A percentile compares a stretch with the other conserved stretches of the same genome.
Conservation (phyloP, 2,329 filamentous ascomycete genomes). For the Pyrenochaeta sp. region DNA sequence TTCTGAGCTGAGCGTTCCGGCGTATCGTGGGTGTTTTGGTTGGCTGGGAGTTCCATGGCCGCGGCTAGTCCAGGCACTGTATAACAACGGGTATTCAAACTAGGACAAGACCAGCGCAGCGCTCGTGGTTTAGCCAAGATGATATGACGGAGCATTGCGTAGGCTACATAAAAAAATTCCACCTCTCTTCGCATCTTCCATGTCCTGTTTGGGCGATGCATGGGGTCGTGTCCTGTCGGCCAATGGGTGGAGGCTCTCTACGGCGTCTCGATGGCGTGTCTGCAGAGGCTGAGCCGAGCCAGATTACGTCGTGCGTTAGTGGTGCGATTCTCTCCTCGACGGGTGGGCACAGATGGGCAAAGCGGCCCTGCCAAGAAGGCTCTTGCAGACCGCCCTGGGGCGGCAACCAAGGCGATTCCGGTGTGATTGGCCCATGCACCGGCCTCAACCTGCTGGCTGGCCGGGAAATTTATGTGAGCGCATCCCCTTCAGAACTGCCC, state of each 20-base stretch:
- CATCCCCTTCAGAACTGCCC: slow-evolving; percentile 15
- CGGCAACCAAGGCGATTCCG: slow-evolving; percentile 14
- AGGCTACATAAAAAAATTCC: slow-evolving; percentile 1
- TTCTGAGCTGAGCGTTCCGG: slow-evolving; percentile 8
- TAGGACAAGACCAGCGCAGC: background rate
- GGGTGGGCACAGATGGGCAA: slow-evolving; percentile 19
- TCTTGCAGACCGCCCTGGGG: slow-evolving; percentile 23
- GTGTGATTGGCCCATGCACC: slow-evolving; percentile 31
- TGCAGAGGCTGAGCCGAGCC: slow-evolving; percentile 7
- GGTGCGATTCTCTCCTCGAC: slow-evolving; percentile 29
- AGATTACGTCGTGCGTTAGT: slow-evolving; percentile 32
- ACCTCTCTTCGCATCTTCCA: background rate
- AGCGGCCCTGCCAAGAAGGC: slow-evolving; percentile 31
- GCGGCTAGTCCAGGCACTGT: slow-evolving; percentile 9
- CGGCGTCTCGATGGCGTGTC: slow-evolving; percentile 20
- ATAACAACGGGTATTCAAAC: slow-evolving; percentile 16
- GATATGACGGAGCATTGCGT: background rate
- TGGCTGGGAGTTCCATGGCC: slow-evolving; percentile 18
- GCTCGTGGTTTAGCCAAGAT: too few species aligned
- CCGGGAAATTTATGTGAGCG: slow-evolving; percentile 40
- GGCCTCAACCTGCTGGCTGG: slow-evolving; percentile 6
- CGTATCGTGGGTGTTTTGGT: slow-evolving; percentile 19
- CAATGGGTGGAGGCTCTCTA: slow-evolving; percentile 33
- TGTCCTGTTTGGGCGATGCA: slow-evolving; percentile 1
- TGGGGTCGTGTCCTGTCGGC: slow-evolving; percentile 12